Evolutionary conservation across 371 early-diverging fungal species (phyloP).

Genomic region (Mortierella sp.): DNA sequence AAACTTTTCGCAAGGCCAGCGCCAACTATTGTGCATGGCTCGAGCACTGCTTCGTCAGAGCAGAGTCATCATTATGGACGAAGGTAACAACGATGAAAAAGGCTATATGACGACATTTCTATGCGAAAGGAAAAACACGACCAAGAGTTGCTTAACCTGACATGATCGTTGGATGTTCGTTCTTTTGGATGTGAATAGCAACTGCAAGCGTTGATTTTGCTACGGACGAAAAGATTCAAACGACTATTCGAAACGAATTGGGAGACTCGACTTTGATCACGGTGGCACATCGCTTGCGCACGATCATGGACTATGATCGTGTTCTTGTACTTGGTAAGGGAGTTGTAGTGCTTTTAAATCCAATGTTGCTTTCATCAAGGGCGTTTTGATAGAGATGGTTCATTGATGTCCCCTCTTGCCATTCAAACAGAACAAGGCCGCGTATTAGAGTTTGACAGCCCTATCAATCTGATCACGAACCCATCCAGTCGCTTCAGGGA

Average conservation of each 20-base stretch:
- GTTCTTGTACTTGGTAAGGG: slow-evolving; percentile 72
- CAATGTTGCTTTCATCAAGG: not conserved
- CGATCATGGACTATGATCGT: slow-evolving; percentile 86
- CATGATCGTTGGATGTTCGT: not conserved
- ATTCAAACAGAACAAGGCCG: slow-evolving; percentile 57
- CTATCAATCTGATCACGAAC: slow-evolving; percentile 60
- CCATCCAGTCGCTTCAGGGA: slow-evolving; percentile 62
- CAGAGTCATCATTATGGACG: slow-evolving; percentile 77
- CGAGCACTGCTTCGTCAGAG: slow-evolving; percentile 75
- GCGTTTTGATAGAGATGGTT: no score
- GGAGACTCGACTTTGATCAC: slow-evolving; percentile 67
- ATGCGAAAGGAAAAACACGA: not conserved
- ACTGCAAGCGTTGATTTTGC: slow-evolving; percentile 82
- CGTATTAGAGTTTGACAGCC: slow-evolving; percentile 72
- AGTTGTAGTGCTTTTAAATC: not conserved
- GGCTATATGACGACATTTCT: no score
- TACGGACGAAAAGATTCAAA: slow-evolving; percentile 73
- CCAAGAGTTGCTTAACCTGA: no score
- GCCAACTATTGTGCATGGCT: slow-evolving; percentile 84
- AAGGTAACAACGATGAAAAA: slow-evolving; percentile 23
- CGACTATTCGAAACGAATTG: slow-evolving; percentile 77
- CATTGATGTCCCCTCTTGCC: not conserved
- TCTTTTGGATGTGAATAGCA: slow-evolving; percentile 54
- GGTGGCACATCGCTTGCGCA: slow-evolving; percentile 78
- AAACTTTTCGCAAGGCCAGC: slow-evolving; percentile 85